phyloP scores from a whole-genome alignment of 129 eudicot species.

The Flaveria trinervia region DNA sequence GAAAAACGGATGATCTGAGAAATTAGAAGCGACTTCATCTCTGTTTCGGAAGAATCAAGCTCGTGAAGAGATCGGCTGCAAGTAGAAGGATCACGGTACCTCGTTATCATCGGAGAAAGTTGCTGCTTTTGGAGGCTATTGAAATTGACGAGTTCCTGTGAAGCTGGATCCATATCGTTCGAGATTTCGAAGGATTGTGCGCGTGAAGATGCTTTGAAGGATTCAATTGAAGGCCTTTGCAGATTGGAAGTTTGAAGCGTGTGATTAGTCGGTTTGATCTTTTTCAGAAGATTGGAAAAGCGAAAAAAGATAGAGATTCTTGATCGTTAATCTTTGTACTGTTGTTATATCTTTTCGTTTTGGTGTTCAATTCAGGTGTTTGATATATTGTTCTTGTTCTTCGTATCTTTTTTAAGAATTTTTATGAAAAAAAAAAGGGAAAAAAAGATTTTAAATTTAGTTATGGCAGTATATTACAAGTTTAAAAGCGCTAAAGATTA shows the following conservation, averaged over 20 bases:
- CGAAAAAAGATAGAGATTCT: conserved; percentile 33
- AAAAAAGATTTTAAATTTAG: conserved; percentile 35
- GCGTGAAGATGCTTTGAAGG: conserved; percentile 30
- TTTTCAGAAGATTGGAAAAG: conserved; percentile 32
- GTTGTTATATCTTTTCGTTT: conserved; percentile 29
- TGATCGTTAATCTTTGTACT: conserved; percentile 38
- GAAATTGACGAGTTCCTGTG: conserved; percentile 17
- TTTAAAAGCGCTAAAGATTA: conserved; percentile 98
- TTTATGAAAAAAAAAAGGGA: no score
- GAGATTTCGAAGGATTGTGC: conserved; percentile 17
- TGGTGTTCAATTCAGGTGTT: conserved; percentile 57
- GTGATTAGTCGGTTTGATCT: conserved; percentile 45
- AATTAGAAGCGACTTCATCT: conserved; percentile 12
- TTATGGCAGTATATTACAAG: conserved; percentile 92
- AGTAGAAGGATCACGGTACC: no score
- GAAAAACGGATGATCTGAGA: conserved; percentile 16
- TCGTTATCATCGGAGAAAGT: conserved; percentile 14
- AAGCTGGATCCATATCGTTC: not conserved
- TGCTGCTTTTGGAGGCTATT: conserved; percentile 1
- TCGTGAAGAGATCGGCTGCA: no score
- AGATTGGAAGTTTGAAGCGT: conserved; percentile 8
- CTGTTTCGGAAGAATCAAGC: conserved; percentile 36
- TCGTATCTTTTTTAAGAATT: conserved; percentile 39
- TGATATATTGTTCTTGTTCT: conserved; percentile 40
- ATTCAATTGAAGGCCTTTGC: conserved; percentile 36